Conservation (phyloP, 495 filamentous ascomycete genomes). For the Chaetomidium leptoderma region DNA sequence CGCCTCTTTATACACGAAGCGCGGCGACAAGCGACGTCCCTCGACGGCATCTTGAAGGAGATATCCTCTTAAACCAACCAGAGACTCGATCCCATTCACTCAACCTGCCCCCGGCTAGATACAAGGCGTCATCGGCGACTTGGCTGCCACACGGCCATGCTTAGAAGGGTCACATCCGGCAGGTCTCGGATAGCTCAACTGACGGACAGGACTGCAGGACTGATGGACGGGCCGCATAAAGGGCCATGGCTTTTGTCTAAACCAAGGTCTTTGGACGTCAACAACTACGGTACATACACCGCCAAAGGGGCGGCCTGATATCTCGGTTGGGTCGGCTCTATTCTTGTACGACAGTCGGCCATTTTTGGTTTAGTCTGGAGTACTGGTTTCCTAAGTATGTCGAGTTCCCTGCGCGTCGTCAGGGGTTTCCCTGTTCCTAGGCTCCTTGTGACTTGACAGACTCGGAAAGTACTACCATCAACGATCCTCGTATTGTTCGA, state of each 20-base stretch:
- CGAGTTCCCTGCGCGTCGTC: slow-evolving; percentile 1
- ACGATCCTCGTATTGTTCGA: not conserved
- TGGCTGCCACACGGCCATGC: slow-evolving; percentile 3
- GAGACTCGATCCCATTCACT: not conserved
- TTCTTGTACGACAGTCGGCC: slow-evolving; percentile 1
- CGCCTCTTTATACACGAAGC: slow-evolving; percentile 2
- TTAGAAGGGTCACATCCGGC: slow-evolving; percentile 16
- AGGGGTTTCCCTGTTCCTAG: not conserved
- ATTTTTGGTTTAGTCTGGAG: not conserved
- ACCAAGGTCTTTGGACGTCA: not conserved
- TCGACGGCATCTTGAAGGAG: not conserved
- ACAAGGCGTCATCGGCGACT: not conserved
- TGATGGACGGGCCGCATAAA: not conserved
- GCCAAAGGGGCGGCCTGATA: not conserved
- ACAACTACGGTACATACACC: slow-evolving; percentile 3
- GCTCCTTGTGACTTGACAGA: not conserved
- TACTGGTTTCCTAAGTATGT: not conserved
- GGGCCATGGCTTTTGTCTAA: not conserved
- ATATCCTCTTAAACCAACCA: not conserved
- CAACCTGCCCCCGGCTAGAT: not conserved
- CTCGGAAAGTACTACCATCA: not conserved
- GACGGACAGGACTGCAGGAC: not conserved
- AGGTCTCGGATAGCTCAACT: slow-evolving; percentile 17
- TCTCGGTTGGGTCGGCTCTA: slow-evolving; percentile 2
- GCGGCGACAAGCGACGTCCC: not conserved